Conservation (phyloP, 768 basidiomycete species). For the Amanita pallidorosea region DNA sequence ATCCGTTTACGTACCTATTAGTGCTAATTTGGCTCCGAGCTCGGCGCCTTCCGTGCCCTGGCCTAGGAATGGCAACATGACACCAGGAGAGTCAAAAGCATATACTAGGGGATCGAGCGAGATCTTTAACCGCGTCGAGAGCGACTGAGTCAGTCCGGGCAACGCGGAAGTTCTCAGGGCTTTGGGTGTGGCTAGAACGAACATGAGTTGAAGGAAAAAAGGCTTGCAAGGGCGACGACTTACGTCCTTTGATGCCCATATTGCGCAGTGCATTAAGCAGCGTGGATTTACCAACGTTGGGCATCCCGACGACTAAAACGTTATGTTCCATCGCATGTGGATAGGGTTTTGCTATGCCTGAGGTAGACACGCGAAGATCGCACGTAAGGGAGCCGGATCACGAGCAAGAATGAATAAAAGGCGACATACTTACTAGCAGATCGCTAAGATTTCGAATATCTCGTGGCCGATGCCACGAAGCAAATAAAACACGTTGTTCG, state of each 20-base stretch:
- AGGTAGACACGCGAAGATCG: conserved; percentile 3
- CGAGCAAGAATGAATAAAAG: conserved; percentile 6
- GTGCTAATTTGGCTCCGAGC: conserved; percentile 82
- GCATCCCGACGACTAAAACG: conserved; percentile 95
- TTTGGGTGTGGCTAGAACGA: conserved; percentile 59
- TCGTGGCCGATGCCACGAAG: conserved; percentile 56
- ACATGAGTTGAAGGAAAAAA: background rate
- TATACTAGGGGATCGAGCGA: conserved; percentile 76
- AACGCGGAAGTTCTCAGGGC: conserved; percentile 82
- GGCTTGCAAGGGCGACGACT: conserved; percentile 18
- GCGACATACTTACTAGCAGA: conserved; percentile 61
- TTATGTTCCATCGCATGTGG: conserved; percentile 71
- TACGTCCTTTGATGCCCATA: conserved; percentile 82
- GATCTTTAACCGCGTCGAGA: conserved; percentile 85
- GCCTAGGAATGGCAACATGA: conserved; percentile 94
- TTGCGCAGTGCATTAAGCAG: conserved; percentile 83
- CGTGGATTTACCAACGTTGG: conserved; percentile 96
- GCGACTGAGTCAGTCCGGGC: conserved; percentile 81
- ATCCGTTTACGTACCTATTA: conserved; percentile 67
- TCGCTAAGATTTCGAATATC: conserved; percentile 58
- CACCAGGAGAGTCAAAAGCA: conserved; percentile 92
- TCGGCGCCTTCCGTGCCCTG: conserved; percentile 80
- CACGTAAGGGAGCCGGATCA: background rate
- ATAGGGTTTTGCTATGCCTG: conserved; percentile 62
- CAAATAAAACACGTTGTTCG: conserved; percentile 57